phyloP scores from a whole-genome alignment of 805 yeast species.

The Candida easanensis region DNA sequence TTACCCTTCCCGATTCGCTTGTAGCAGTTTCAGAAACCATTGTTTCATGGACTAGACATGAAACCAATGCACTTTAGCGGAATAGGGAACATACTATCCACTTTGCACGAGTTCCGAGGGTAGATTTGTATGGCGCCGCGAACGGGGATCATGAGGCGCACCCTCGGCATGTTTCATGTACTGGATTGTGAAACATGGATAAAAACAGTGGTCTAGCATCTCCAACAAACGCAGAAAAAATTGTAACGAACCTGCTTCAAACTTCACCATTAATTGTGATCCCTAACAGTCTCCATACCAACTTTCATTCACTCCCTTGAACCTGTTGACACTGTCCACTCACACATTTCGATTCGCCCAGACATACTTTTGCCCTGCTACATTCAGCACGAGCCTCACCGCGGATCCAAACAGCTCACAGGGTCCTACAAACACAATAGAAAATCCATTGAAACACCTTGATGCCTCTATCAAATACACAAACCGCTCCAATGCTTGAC shows the following conservation, averaged over 20 bases:
- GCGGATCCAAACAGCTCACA: neutral
- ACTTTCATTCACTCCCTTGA: too few species aligned
- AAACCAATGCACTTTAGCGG: neutral
- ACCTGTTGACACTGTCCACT: too few species aligned
- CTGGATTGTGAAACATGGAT: conserved; percentile 13
- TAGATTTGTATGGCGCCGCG: neutral
- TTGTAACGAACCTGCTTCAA: too few species aligned
- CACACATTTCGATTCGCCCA: neutral
- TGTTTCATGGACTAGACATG: neutral
- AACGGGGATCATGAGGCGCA: neutral
- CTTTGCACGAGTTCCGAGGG: conserved; percentile 1
- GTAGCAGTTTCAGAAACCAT: neutral
- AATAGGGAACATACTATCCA: too few species aligned
- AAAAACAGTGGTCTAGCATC: conserved; percentile 7
- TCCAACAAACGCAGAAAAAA: neutral
- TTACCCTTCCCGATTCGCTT: neutral
- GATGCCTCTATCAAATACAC: too few species aligned
- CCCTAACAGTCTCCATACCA: too few species aligned
- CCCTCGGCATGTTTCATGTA: conserved; percentile 21
- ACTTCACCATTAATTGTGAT: too few species aligned
- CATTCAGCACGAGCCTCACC: neutral
- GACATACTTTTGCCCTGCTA: neutral
- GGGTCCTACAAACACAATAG: neutral
- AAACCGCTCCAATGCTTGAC: neutral
- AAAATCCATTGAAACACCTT: neutral